Evolutionary conservation across 495 filamentous ascomycete genomes (phyloP).

Genomic region (Penicillium odoratum): DNA sequence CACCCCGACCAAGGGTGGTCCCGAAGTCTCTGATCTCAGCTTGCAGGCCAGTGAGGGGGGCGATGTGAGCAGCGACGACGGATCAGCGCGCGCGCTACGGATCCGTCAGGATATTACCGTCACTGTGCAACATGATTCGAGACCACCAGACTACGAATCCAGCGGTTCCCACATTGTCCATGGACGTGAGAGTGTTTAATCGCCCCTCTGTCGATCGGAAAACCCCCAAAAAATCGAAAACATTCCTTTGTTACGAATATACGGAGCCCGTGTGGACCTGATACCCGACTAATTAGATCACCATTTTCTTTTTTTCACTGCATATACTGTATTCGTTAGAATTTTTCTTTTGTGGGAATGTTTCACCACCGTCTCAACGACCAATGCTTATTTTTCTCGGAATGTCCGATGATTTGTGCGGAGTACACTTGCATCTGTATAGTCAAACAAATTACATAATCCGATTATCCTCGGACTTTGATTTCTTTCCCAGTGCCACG

Average conservation of each 20-base stretch:
- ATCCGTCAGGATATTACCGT: constrained; percentile 50
- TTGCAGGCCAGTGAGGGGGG: constrained; percentile 30
- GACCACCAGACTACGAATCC: constrained; percentile 26
- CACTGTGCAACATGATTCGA: constrained; percentile 39
- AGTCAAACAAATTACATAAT: not conserved
- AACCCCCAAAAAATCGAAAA: not conserved
- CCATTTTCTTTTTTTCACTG: constrained; percentile 6
- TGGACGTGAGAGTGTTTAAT: constrained; percentile 13
- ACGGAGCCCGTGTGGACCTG: constrained; percentile 20
- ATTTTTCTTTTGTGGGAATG: too few relatives aligned
- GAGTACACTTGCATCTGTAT: not conserved
- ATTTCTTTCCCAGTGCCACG: not conserved
- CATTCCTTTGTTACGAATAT: constrained; percentile 17
- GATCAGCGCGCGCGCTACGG: constrained; percentile 41
- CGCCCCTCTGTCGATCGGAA: not conserved
- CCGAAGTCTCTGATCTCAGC: constrained; percentile 34
- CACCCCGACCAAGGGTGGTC: constrained; percentile 28
- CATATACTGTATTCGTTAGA: constrained; percentile 13
- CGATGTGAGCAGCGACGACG: constrained; percentile 43
- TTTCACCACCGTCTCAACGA: too few relatives aligned
- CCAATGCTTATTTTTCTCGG: too few relatives aligned
- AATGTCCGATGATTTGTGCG: not conserved
- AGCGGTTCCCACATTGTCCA: constrained; percentile 13
- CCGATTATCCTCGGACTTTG: not conserved
- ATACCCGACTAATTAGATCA: constrained; percentile 22